phyloP scores from a whole-genome alignment of 129 eudicot genomes.

The Kitagawia praeruptora region DNA sequence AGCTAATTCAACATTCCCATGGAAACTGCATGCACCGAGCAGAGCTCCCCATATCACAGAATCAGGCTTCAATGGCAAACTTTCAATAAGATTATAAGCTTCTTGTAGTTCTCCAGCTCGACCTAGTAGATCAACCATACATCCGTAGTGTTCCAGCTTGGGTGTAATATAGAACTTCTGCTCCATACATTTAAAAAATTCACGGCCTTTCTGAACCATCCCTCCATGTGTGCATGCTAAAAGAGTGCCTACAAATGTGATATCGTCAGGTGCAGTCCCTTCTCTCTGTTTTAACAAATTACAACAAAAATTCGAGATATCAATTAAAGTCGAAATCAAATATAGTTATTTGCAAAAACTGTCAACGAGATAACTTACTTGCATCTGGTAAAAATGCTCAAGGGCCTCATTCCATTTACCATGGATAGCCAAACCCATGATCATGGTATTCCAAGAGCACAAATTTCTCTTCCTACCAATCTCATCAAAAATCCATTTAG shows the following conservation, averaged over 20 bases:
- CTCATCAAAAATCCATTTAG: conserved; percentile 41
- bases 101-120: conserved; percentile 39
- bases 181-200: conserved; percentile 48
- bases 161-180: conserved; percentile 19
- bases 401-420: conserved; percentile 54
- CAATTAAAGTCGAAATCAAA: neutral
- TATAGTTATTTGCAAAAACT: neutral
- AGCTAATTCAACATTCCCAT: conserved; percentile 31
- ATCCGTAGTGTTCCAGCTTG: conserved; percentile 41
- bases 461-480: conserved; percentile 44
- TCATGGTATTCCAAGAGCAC: conserved; percentile 78
- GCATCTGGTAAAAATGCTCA: conserved; percentile 46
- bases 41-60: conserved; percentile 37
- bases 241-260: conserved; percentile 59
- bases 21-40: conserved; percentile 49
- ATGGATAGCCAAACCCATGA: conserved; percentile 75
- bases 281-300: conserved; percentile 27
- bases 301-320: neutral
- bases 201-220: conserved; percentile 46
- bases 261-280: conserved; percentile 47
- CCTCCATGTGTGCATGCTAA: conserved; percentile 80
- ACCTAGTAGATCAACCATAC: conserved; percentile 42
- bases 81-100: conserved; percentile 35
- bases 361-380: conserved; percentile 21
- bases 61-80: conserved; percentile 41